phyloP scores from a whole-genome alignment of 2,329 filamentous ascomycete genomes.

The Dothideomycetes sp. region DNA sequence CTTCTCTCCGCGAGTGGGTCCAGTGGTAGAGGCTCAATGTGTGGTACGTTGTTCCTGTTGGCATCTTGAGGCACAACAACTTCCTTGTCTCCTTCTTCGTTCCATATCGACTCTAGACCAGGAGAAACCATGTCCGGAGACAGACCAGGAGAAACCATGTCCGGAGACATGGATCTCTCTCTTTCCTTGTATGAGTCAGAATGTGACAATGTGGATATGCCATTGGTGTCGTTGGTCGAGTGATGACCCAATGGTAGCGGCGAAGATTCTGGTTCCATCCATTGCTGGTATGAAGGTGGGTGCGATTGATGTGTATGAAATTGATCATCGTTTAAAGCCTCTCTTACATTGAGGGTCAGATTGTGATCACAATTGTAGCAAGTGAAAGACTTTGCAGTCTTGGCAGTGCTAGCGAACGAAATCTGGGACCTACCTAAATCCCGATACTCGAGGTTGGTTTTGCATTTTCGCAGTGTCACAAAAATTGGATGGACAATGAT shows the following conservation, averaged over 20 bases:
- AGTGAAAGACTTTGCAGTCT: no score
- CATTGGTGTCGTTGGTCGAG: constrained; percentile 9
- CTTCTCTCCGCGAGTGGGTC: constrained; percentile 3
- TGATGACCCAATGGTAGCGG: constrained; percentile 11
- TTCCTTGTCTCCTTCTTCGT: constrained; percentile 19
- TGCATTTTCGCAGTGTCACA: not conserved
- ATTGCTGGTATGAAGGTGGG: constrained; percentile 17
- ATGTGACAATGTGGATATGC: constrained; percentile 8
- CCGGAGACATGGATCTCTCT: constrained; percentile 14
- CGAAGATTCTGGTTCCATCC: constrained; percentile 12
- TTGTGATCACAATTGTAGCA: no score
- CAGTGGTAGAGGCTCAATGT: constrained; percentile 3
- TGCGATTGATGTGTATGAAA: constrained; percentile 10
- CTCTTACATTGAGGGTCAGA: no score
- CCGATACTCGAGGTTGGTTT: constrained; percentile 6
- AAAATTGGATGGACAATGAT: not conserved
- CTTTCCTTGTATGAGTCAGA: constrained; percentile 12
- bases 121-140: constrained; percentile 17
- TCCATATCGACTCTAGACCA: constrained; percentile 16
- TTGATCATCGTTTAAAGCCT: constrained; percentile 1
- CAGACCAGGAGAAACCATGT: constrained; percentile 14
- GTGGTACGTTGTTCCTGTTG: not conserved
- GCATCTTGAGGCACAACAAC: constrained; percentile 13
- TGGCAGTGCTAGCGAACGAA: no score
- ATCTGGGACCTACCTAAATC: constrained; percentile 2